A percentile compares a stretch with the other conserved stretches of the same genome.
phyloP scores from a whole-genome alignment of 2,329 filamentous ascomycete genomes.

The Venturia asperata region DNA sequence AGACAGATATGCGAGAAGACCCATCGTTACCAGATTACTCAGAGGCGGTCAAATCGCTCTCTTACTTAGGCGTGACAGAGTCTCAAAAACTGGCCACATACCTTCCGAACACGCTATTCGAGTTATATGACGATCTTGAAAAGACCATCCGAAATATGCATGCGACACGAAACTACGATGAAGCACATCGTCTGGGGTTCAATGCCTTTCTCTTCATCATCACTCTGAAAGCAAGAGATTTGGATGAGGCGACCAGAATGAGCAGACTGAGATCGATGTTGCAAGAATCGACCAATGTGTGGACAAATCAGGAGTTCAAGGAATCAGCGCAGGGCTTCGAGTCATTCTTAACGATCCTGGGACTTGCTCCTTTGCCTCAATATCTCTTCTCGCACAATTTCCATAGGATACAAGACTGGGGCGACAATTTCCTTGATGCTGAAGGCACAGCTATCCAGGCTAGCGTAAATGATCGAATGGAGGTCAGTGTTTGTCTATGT shows the following conservation, averaged over 20 bases:
- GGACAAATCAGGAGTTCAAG: conserved; percentile 65
- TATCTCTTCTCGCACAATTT: conserved; percentile 71
- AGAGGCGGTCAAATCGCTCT: conserved; percentile 83
- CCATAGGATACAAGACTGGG: conserved; percentile 76
- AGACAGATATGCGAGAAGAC: conserved; percentile 41
- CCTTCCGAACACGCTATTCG: conserved; percentile 80
- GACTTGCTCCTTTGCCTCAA: conserved; percentile 69
- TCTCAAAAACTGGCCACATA: conserved; percentile 81
- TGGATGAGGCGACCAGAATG: conserved; percentile 65
- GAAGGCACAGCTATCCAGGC: conserved; percentile 74
- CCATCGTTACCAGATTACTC: conserved; percentile 67
- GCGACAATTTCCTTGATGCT: conserved; percentile 64
- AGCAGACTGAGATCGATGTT: conserved; percentile 70
- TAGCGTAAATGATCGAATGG: conserved; percentile 61
- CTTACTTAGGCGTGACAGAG: conserved; percentile 77
- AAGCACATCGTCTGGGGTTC: conserved; percentile 53
- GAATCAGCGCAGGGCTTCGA: conserved; percentile 65
- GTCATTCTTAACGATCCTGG: conserved; percentile 72
- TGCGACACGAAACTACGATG: conserved; percentile 44
- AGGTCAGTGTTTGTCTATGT: background rate
- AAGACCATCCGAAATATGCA: conserved; percentile 55
- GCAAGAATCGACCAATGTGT: conserved; percentile 71
- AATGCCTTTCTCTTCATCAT: conserved; percentile 85
- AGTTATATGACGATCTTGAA: conserved; percentile 75
- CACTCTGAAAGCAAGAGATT: conserved; percentile 71